Conservation (phyloP, 441 rosid species). For the Populus hybrid region DNA sequence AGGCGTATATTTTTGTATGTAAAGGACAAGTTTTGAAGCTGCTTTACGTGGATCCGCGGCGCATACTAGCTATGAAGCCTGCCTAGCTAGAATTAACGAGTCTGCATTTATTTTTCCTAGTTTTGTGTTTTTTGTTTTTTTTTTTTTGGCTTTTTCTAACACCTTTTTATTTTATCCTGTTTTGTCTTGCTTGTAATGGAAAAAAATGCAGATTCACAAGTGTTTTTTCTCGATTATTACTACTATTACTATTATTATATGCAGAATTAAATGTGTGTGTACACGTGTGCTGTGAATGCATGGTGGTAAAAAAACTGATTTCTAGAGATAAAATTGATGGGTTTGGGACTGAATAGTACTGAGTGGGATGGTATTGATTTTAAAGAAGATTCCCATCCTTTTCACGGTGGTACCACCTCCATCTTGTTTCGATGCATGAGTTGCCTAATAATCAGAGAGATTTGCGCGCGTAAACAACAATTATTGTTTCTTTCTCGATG, state of each 20-base stretch:
- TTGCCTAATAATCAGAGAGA: background rate
- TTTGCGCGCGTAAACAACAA: background rate
- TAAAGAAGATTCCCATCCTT: constrained; percentile 17
- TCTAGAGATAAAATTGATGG: too few relatives aligned
- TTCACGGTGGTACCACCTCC: background rate
- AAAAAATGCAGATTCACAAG: constrained; percentile 7
- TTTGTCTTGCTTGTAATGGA: background rate
- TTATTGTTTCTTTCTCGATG: background rate
- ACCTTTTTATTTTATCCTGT: background rate
- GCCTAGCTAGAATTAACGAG: background rate
- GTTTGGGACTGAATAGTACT: too few relatives aligned
- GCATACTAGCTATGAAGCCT: background rate
- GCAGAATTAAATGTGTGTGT: too few relatives aligned
- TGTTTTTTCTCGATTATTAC: background rate
- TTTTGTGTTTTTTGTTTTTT: background rate
- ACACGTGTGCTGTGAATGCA: background rate
- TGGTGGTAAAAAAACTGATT: background rate
- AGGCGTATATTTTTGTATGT: constrained; percentile 6
- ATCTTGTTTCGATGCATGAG: background rate
- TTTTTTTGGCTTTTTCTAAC: background rate
- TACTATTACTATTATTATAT: too few relatives aligned
- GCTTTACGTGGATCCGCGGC: constrained; percentile 21
- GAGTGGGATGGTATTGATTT: background rate
- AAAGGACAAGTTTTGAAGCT: constrained; percentile 23
- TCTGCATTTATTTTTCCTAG: background rate